These are phyloP conservation scores for Penicillium psychrosexuale DNA, from an alignment of 2,329 filamentous ascomycete species.

Conservation along the genomic window DNA sequence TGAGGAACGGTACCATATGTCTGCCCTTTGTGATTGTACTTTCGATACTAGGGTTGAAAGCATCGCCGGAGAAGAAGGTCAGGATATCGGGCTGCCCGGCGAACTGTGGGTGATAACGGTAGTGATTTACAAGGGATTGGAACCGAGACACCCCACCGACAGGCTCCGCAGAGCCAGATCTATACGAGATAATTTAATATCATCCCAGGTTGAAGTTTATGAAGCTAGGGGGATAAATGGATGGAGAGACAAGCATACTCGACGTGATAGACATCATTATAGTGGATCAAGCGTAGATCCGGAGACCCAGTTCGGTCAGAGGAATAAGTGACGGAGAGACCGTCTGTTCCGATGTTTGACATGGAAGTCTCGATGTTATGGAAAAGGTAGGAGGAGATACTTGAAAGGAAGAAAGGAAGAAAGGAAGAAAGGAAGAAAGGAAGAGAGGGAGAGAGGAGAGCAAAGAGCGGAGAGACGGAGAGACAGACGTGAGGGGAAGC, in stretches of 20 bases:
- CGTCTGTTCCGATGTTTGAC: conserved; percentile 31
- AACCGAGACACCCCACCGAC: conserved; percentile 79
- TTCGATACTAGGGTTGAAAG: conserved; percentile 86
- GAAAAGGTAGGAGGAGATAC: neutral
- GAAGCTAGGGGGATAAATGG: neutral
- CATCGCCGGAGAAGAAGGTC: conserved; percentile 87
- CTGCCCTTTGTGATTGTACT: conserved; percentile 84
- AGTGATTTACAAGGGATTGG: conserved; percentile 72
- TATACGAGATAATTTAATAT: conserved; percentile 33
- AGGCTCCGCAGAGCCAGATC: conserved; percentile 68
- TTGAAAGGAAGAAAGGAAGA: neutral
- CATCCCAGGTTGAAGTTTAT: neutral
- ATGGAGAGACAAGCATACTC: conserved; percentile 48
- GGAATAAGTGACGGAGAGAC: conserved; percentile 43
- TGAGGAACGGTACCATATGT: conserved; percentile 86
- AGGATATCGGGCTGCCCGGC: conserved; percentile 62
- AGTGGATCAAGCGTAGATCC: conserved; percentile 79
- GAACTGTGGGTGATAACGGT: conserved; percentile 62
- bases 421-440: neutral
- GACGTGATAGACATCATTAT: conserved; percentile 92
- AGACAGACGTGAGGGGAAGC: conserved; percentile 13
- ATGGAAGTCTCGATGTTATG: conserved; percentile 16
- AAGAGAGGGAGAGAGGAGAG: neutral
- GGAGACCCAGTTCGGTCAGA: conserved; percentile 52
- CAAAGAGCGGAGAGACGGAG: neutral